Percentiles rank a stretch among this genome's conserved stretches.
phyloP scores from a whole-genome alignment of 164 flowering plant species.

The Stephania yunnanensis region DNA sequence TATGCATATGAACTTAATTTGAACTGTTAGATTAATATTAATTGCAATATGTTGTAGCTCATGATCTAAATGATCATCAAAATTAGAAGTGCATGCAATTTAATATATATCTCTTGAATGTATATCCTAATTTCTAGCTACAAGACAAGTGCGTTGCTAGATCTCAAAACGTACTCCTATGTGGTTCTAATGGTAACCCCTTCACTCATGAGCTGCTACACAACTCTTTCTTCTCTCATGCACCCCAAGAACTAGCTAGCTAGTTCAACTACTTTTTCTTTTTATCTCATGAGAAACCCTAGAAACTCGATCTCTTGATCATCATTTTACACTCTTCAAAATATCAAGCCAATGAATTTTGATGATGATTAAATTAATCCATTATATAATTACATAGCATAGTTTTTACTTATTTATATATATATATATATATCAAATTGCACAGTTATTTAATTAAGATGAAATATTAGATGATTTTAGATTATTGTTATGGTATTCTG shows the following conservation, averaged over 20 bases:
- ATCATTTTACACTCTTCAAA: not conserved
- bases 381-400: not conserved
- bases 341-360: slow-evolving; percentile 12
- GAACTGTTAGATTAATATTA: not conserved
- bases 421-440: no score
- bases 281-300: slow-evolving; percentile 12
- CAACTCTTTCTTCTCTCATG: not conserved
- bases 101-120: not conserved
- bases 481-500: no score
- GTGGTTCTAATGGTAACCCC: slow-evolving; percentile 4
- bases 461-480: no score
- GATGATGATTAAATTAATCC: not conserved
- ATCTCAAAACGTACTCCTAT: not conserved
- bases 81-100: no score
- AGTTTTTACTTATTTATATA: no score
- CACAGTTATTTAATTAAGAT: no score
- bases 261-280: not conserved
- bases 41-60: not conserved
- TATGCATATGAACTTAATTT: not conserved
- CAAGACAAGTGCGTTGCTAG: not conserved
- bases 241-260: not conserved
- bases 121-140: not conserved
- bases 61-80: not conserved
- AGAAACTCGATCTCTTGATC: slow-evolving; percentile 13
- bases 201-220: not conserved